Percentiles rank a stretch among this genome's conserved stretches.
Evolutionary conservation across 352 stramenopile species (phyloP).

Genomic region (Globisporangium spiculum): DNA sequence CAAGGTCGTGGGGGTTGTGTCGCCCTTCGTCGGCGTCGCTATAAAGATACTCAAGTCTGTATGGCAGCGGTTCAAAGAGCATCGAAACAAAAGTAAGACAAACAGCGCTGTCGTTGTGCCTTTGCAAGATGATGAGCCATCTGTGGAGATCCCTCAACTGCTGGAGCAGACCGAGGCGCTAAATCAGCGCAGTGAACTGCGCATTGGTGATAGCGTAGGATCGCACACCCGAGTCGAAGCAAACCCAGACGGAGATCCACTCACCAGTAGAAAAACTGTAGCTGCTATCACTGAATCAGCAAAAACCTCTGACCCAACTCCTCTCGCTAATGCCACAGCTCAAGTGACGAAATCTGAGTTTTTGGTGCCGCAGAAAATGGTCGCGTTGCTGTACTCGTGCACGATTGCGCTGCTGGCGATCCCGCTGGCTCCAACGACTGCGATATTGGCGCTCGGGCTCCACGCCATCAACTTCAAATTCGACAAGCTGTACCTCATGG

Average conservation of each 20-base stretch:
- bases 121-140: neutral
- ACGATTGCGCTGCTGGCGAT: conserved; percentile 72
- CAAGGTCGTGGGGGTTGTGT: conserved; percentile 48
- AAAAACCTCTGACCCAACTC: neutral
- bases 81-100: conserved; percentile 18
- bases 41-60: conserved; percentile 21
- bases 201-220: too few relatives aligned
- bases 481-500: conserved; percentile 72
- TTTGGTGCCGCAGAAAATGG: conserved; percentile 79
- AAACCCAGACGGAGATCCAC: neutral
- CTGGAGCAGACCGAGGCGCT: neutral
- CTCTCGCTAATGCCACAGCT: neutral
- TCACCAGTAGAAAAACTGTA: conserved; percentile 1
- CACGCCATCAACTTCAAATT: conserved; percentile 81
- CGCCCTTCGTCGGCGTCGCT: conserved; percentile 24
- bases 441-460: conserved; percentile 48
- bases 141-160: neutral
- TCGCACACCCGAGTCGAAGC: neutral
- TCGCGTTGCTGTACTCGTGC: conserved; percentile 75
- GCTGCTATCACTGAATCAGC: neutral
- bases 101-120: conserved; percentile 28
- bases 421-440: conserved; percentile 56
- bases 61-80: conserved; percentile 18
- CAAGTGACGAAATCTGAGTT: conserved; percentile 56
- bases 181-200: neutral